Evolutionary conservation across 306 rosid species (phyloP).

Genomic region (Cajanus cajan): DNA sequence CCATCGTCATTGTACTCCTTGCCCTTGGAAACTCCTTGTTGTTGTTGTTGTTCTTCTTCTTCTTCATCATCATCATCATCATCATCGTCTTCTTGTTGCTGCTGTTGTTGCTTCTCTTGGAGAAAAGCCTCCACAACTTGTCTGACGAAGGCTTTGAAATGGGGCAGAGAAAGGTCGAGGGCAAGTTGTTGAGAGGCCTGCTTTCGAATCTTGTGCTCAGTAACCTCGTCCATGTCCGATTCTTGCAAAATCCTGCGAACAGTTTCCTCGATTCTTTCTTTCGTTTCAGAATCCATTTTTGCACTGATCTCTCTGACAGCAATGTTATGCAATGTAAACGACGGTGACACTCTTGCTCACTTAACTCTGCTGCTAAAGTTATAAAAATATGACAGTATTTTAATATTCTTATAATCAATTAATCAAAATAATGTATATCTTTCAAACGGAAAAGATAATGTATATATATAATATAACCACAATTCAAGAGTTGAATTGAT

Average conservation of each 20-base stretch:
- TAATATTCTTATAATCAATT: too few relatives aligned
- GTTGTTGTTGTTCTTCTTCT: background rate
- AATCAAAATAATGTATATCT: too few relatives aligned
- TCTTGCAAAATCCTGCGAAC: constrained; percentile 61
- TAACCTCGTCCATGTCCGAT: constrained; percentile 77
- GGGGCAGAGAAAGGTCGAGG: constrained; percentile 64
- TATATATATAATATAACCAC: too few relatives aligned
- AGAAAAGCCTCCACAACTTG: constrained; percentile 67
- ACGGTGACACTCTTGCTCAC: too few relatives aligned
- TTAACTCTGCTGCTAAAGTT: too few relatives aligned
- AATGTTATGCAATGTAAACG: too few relatives aligned
- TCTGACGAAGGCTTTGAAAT: constrained; percentile 61
- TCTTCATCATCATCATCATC: background rate
- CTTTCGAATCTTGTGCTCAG: constrained; percentile 78
- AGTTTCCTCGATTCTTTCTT: constrained; percentile 54
- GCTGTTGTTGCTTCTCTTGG: constrained; percentile 35
- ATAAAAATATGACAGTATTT: too few relatives aligned
- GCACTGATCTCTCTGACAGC: background rate
- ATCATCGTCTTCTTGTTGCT: background rate
- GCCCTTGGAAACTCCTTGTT: constrained; percentile 26
- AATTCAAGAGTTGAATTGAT: too few relatives aligned
- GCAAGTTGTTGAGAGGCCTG: constrained; percentile 62
- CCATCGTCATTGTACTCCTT: constrained; percentile 71
- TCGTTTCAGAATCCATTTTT: constrained; percentile 62
- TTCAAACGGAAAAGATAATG: too few relatives aligned